Base-by-base conservation (phyloP, 176 grass and related monocot genomes). In the Puccinellia tenuiflora region DNA sequence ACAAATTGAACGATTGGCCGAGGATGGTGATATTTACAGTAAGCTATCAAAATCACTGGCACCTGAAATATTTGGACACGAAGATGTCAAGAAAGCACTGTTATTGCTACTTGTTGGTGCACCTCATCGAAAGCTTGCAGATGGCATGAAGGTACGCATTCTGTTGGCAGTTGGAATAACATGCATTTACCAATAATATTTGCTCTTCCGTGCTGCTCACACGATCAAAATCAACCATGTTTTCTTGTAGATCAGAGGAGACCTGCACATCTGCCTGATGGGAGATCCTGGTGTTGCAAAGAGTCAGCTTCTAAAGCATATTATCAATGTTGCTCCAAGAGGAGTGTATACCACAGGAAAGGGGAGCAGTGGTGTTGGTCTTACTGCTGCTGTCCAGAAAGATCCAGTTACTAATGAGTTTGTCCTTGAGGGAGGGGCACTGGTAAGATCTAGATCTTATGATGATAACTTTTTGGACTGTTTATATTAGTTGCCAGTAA, bases 61-160 rank as follows among this genome's bases (percentile, higher is more conserved):
- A 75, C 97, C 97, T 71, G 97, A 99, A 93, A 99, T 99, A 92
- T 99, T 99, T 89, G 97, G 97, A 18, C 97, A 99, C 83, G 97
- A 99, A 86, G 97, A 99, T 57, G 97, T 99, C 3, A 99, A 99
- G 69, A 99, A 99, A 48, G 97, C 93, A 69, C 90, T 99, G 60
- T 34, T 99, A 30, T 70, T 99, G 51, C 93, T 99, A 76, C 97
- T 99, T 86, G 97, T 99, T 42, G 97, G 97, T 0, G 89, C 97
- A 82, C 97, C 97, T 77, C 93, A 96, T 77, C 81, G 97, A 52
- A 99, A 99, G 54, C 97, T 99, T 1, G 55, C 84, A 40, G 97
- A 99, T 79, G 97, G 97, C 81, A 99, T 99, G 97, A 99, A 96
- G 97, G 97, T 96, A 89, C 15, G 66, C 53, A 69, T 86, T 7